Percentiles rank a stretch among this genome's conserved stretches.
These are phyloP conservation scores for Dillenia suffruticosa DNA, from an alignment of 164 flowering plant species.

Conservation along the genomic window DNA sequence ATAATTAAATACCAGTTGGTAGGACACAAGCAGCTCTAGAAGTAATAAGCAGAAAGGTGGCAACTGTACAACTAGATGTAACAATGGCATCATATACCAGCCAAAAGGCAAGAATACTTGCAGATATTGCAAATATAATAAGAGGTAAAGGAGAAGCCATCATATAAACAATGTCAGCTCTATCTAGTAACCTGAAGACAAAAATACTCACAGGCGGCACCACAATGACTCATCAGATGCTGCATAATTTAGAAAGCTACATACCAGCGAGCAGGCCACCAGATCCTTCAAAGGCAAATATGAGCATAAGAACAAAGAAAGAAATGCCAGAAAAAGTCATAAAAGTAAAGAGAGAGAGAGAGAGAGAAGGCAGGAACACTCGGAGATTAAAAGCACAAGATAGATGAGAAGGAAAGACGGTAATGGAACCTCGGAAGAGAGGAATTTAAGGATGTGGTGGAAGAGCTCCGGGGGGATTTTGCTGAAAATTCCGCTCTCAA, in stretches of 20 bases:
- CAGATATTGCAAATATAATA: not conserved
- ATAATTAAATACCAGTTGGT: no score
- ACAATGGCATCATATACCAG: no score
- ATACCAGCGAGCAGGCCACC: slow-evolving; percentile 70
- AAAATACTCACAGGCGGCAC: slow-evolving; percentile 81
- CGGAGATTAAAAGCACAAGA: no score
- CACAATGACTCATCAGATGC: slow-evolving; percentile 89
- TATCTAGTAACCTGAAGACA: no score
- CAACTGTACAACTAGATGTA: no score
- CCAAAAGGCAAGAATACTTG: no score
- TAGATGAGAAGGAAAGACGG: no score
- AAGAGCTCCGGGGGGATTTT: slow-evolving; percentile 78
- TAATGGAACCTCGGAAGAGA: slow-evolving; percentile 76
- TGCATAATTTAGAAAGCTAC: slow-evolving; percentile 63
- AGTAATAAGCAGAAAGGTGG: no score
- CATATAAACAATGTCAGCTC: no score
- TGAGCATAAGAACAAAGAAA: not conserved
- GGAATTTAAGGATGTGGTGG: slow-evolving; percentile 78
- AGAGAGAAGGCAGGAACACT: not conserved
- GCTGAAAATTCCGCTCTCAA: slow-evolving; percentile 60
- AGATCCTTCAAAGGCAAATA: slow-evolving; percentile 67
- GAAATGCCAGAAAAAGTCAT: not conserved
- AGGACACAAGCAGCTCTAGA: no score
- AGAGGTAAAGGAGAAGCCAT: not conserved
- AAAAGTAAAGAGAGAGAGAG: not conserved